Percentiles rank a stretch among this genome's conserved stretches.
Evolutionary conservation across 179 eudicot species (phyloP).

Genomic region (Spinacia oleracea): DNA sequence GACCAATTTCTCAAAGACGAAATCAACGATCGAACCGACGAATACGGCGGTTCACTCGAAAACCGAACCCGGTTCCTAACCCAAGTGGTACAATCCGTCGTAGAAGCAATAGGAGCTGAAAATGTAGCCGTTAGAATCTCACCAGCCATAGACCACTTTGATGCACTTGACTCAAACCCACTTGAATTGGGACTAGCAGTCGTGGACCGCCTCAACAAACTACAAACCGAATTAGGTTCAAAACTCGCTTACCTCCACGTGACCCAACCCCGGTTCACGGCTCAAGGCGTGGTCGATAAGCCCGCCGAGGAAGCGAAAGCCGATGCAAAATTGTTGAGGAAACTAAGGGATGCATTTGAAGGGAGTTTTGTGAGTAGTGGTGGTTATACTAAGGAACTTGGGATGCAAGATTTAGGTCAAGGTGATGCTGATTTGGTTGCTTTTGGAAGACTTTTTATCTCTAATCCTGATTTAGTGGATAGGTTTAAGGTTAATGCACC

Average conservation of each 20-base stretch:
- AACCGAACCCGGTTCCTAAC: slow-evolving; percentile 38
- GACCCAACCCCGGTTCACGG: slow-evolving; percentile 68
- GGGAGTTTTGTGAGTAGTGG: slow-evolving; percentile 75
- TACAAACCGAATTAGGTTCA: slow-evolving; percentile 46
- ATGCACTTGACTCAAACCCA: slow-evolving; percentile 71
- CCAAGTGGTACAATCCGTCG: slow-evolving; percentile 27
- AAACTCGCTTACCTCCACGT: slow-evolving; percentile 63
- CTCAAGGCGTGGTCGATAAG: slow-evolving; percentile 47
- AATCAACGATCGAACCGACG: slow-evolving; percentile 69
- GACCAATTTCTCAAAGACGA: slow-evolving; percentile 78
- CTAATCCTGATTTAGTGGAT: slow-evolving; percentile 71
- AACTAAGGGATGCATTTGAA: slow-evolving; percentile 45
- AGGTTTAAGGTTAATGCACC: slow-evolving; percentile 62
- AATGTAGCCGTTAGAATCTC: slow-evolving; percentile 63
- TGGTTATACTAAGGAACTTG: slow-evolving; percentile 56
- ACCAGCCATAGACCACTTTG: slow-evolving; percentile 69
- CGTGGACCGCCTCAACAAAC: slow-evolving; percentile 54
- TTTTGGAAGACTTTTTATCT: slow-evolving; percentile 59
- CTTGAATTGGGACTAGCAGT: slow-evolving; percentile 60
- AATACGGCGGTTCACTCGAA: slow-evolving; percentile 60
- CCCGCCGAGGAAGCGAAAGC: slow-evolving; percentile 34
- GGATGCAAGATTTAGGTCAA: slow-evolving; percentile 55
- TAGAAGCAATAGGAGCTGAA: slow-evolving; percentile 40
- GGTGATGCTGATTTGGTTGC: slow-evolving; percentile 78
- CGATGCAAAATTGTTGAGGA: slow-evolving; percentile 37